Conservation (phyloP, 352 stramenopile genomes). For the Phytophthora tentaculata region DNA sequence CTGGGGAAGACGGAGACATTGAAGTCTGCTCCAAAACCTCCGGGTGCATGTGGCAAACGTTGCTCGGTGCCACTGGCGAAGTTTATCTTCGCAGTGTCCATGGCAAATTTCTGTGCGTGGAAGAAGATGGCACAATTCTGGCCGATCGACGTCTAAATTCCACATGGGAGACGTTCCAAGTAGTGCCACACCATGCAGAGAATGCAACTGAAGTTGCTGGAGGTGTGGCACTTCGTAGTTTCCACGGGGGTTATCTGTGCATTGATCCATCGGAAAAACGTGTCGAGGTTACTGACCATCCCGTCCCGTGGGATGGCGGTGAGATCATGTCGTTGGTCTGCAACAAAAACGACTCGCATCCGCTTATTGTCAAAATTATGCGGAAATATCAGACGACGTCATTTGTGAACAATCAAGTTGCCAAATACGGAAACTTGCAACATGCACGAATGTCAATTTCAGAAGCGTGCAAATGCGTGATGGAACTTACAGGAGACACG, state of each 20-base stretch:
- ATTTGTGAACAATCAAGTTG: constrained; percentile 56
- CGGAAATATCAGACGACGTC: constrained; percentile 73
- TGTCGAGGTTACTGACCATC: constrained; percentile 39
- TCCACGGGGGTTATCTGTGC: constrained; percentile 80
- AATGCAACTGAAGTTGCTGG: constrained; percentile 22
- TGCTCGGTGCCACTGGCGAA: constrained; percentile 60
- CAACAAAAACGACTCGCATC: constrained; percentile 58
- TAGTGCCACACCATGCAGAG: constrained; percentile 60
- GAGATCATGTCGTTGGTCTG: constrained; percentile 81
- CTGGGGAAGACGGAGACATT: constrained; percentile 69
- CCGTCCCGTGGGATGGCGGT: constrained; percentile 73
- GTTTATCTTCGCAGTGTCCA: constrained; percentile 79
- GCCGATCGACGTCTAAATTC: constrained; percentile 78
- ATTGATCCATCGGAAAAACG: constrained; percentile 54
- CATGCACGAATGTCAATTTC: constrained; percentile 61
- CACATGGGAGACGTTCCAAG: constrained; percentile 90
- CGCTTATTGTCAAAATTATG: constrained; percentile 73
- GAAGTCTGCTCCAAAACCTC: constrained; percentile 40
- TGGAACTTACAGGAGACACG: constrained; percentile 66
- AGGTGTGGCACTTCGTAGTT: constrained; percentile 76
- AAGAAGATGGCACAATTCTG: constrained; percentile 73
- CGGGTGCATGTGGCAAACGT: constrained; percentile 77
- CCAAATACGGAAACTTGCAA: constrained; percentile 56
- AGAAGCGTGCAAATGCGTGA: constrained; percentile 66
- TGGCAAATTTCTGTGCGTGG: constrained; percentile 87